A percentile compares a stretch with the other conserved stretches of the same genome.
Conservation (phyloP, 768 basidiomycete species). For the Amylocystis lapponica region DNA sequence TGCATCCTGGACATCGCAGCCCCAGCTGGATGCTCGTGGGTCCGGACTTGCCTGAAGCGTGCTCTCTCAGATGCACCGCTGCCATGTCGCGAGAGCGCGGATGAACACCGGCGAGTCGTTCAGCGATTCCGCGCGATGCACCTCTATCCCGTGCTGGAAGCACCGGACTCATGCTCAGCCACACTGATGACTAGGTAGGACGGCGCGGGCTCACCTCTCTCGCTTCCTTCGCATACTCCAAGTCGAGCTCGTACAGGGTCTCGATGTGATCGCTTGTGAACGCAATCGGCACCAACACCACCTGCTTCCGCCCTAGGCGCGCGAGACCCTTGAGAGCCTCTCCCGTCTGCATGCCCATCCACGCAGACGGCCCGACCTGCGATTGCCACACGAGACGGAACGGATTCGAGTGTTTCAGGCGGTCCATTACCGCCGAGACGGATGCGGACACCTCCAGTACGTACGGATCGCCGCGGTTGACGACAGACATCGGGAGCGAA, state of each 20-base stretch:
- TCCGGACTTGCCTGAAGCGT: conserved; percentile 45
- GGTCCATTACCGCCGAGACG: conserved; percentile 89
- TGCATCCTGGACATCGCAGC: conserved; percentile 92
- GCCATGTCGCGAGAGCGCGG: conserved; percentile 92
- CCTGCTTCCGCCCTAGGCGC: conserved; percentile 68
- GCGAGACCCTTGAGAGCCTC: conserved; percentile 87
- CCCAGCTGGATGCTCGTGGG: conserved; percentile 74
- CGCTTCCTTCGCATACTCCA: conserved; percentile 90
- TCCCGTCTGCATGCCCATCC: conserved; percentile 96
- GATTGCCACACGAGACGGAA: conserved; percentile 97
- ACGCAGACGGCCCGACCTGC: conserved; percentile 93
- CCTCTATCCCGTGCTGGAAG: conserved; percentile 91
- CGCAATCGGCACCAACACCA: conserved; percentile 88
- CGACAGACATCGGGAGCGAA: conserved; percentile 95
- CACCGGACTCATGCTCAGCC: conserved; percentile 5
- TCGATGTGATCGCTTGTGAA: conserved; percentile 99
- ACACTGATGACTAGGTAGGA: not conserved
- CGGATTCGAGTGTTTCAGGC: conserved; percentile 73
- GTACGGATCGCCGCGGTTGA: conserved; percentile 98
- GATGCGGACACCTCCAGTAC: conserved; percentile 91
- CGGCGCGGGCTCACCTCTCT: conserved; percentile 54
- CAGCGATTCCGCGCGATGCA: conserved; percentile 82
- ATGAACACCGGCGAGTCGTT: conserved; percentile 97
- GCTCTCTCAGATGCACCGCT: conserved; percentile 68
- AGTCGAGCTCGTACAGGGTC: conserved; percentile 92